Percentiles rank a stretch among this genome's conserved stretches.
phyloP scores from a whole-genome alignment of 2,329 filamentous ascomycete species.

The Trichoderma breve region DNA sequence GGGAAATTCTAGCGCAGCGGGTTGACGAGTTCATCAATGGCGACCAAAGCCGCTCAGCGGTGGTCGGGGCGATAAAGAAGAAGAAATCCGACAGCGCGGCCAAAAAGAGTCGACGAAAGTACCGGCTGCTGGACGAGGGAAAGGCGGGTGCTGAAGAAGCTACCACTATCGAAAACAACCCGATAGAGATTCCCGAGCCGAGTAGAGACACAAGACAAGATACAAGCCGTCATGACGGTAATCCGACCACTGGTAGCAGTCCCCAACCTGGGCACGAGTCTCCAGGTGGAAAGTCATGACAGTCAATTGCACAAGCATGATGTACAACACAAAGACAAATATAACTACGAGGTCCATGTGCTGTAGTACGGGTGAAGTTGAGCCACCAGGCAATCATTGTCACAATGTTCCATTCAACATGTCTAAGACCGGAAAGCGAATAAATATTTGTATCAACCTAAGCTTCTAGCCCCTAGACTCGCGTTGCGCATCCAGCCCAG shows the following conservation, averaged over 20 bases:
- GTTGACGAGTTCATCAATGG: conserved; percentile 73
- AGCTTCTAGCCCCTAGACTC: conserved; percentile 50
- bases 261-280: neutral
- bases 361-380: neutral
- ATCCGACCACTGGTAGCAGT: neutral
- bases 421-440: conserved; percentile 38
- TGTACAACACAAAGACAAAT: neutral
- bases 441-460: conserved; percentile 59
- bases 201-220: neutral
- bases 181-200: neutral
- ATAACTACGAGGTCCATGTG: neutral
- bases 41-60: conserved; percentile 60
- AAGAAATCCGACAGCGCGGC: conserved; percentile 71
- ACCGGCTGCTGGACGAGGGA: conserved; percentile 58
- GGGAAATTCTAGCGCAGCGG: conserved; percentile 70
- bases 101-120: conserved; percentile 84
- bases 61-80: conserved; percentile 62
- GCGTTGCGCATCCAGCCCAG: conserved; percentile 45
- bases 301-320: neutral
- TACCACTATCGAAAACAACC: neutral
- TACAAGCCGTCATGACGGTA: neutral
- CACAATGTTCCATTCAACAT: conserved; percentile 32
- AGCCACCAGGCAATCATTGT: conserved; percentile 14
- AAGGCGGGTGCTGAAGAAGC: conserved; percentile 28
- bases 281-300: neutral